These are phyloP conservation scores for Sistotremastrum suecicum DNA, from an alignment of 768 basidiomycete genomes.

Conservation along the genomic window DNA sequence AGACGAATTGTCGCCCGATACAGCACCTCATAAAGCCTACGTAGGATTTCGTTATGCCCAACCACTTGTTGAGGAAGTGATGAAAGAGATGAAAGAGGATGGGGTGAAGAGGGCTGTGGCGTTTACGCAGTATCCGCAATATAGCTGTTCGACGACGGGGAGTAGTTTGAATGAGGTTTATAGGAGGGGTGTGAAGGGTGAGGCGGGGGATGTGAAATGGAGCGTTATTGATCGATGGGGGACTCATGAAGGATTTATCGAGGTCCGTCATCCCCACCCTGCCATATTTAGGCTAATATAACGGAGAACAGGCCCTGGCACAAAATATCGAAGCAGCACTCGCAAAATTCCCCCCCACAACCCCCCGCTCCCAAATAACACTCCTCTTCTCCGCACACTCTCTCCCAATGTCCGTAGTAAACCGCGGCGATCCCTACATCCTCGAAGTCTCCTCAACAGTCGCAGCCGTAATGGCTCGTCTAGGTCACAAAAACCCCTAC, in stretches of 20 bases:
- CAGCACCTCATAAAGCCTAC: conserved; percentile 92
- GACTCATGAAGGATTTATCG: conserved; percentile 85
- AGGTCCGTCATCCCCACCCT: conserved; percentile 39
- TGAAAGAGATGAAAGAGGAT: conserved; percentile 74
- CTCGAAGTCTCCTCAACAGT: conserved; percentile 92
- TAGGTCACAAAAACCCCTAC: conserved; percentile 71
- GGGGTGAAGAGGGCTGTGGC: conserved; percentile 88
- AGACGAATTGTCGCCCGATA: conserved; percentile 86
- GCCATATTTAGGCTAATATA: not conserved
- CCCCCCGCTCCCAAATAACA: conserved; percentile 52
- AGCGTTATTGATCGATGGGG: conserved; percentile 98
- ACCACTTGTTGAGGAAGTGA: conserved; percentile 74
- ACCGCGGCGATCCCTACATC: conserved; percentile 96
- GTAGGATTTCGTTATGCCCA: conserved; percentile 90
- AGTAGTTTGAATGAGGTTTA: conserved; percentile 93
- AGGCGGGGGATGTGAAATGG: conserved; percentile 68
- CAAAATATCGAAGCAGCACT: conserved; percentile 79
- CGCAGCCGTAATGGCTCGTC: conserved; percentile 79
- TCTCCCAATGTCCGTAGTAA: conserved; percentile 93
- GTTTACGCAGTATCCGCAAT: conserved; percentile 98
- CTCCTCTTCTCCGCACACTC: conserved; percentile 96
- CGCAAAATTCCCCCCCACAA: conserved; percentile 56
- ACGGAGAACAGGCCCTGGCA: conserved; percentile 57
- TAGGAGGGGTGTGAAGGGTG: conserved; percentile 45
- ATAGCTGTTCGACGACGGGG: conserved; percentile 95